These are phyloP conservation scores for Penicillium capsulatum DNA, from an alignment of 2,329 filamentous ascomycete genomes.

Conservation along the genomic window DNA sequence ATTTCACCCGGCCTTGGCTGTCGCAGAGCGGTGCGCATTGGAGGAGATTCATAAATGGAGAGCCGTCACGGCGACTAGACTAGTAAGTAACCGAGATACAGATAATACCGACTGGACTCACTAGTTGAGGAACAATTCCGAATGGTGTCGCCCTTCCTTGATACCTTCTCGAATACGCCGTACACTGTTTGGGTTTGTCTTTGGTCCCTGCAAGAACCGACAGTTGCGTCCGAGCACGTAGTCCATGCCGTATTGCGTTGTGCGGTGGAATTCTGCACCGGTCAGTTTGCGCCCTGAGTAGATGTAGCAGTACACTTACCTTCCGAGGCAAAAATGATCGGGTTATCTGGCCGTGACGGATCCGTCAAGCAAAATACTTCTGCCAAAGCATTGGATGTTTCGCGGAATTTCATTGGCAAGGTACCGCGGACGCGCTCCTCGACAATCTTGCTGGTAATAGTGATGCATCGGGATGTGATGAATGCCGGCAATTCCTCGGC, in stretches of 20 bases:
- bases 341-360: constrained; percentile 67
- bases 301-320: constrained; percentile 44
- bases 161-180: constrained; percentile 60
- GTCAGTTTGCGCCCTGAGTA: neutral
- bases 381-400: constrained; percentile 69
- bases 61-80: constrained; percentile 63
- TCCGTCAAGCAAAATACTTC: constrained; percentile 76
- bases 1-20: constrained; percentile 61
- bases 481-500: constrained; percentile 68
- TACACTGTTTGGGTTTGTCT: constrained; percentile 61
- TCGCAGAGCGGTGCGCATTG: constrained; percentile 70
- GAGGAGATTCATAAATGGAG: constrained; percentile 71
- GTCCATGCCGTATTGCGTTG: constrained; percentile 69
- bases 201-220: constrained; percentile 71
- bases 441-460: constrained; percentile 66
- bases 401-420: constrained; percentile 58
- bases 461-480: constrained; percentile 64
- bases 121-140: constrained; percentile 73
- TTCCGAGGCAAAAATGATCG: constrained; percentile 72
- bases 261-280: constrained; percentile 62
- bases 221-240: constrained; percentile 74
- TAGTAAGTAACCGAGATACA: constrained; percentile 1
- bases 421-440: constrained; percentile 64
- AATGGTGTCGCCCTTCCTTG: constrained; percentile 62
- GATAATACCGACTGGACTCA: constrained; percentile 35